Evolutionary conservation across 1,284 basidiomycete species (phyloP).

Genomic region (Naganishia sp.): DNA sequence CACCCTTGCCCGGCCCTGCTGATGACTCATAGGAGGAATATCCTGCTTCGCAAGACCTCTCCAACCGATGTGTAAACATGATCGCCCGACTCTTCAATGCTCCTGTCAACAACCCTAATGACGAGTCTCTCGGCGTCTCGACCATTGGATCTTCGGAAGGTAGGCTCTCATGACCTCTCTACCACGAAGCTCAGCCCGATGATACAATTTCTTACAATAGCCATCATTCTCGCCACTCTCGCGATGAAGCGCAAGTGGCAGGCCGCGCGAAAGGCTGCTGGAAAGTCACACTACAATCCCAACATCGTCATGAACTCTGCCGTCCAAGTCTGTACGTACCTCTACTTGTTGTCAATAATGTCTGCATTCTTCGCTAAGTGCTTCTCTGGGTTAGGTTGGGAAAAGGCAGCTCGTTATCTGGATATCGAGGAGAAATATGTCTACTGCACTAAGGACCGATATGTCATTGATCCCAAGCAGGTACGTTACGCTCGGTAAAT

Average conservation of each 20-base stretch:
- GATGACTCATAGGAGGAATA: constrained; percentile 38
- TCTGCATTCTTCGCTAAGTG: not conserved
- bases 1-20: not conserved
- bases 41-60: constrained; percentile 39
- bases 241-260: constrained; percentile 48
- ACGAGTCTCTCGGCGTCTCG: constrained; percentile 45
- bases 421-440: constrained; percentile 47
- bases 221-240: constrained; percentile 49
- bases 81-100: constrained; percentile 50
- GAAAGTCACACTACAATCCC: constrained; percentile 45
- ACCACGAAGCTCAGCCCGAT: not conserved
- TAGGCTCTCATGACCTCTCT: not conserved
- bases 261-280: constrained; percentile 43
- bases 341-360: too few species aligned
- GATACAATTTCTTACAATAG: constrained; percentile 14
- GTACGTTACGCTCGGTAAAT: not conserved
- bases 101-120: constrained; percentile 41
- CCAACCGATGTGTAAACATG: constrained; percentile 44
- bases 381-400: constrained; percentile 41
- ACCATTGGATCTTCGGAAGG: constrained; percentile 49
- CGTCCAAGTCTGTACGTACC: constrained; percentile 41
- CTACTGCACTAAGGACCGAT: constrained; percentile 41
- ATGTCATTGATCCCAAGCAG: constrained; percentile 55
- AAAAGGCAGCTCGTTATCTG: constrained; percentile 45
- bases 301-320: constrained; percentile 50